These are phyloP conservation scores for Hypomyces perniciosus DNA, from an alignment of 2,329 filamentous ascomycete species.

Conservation along the genomic window DNA sequence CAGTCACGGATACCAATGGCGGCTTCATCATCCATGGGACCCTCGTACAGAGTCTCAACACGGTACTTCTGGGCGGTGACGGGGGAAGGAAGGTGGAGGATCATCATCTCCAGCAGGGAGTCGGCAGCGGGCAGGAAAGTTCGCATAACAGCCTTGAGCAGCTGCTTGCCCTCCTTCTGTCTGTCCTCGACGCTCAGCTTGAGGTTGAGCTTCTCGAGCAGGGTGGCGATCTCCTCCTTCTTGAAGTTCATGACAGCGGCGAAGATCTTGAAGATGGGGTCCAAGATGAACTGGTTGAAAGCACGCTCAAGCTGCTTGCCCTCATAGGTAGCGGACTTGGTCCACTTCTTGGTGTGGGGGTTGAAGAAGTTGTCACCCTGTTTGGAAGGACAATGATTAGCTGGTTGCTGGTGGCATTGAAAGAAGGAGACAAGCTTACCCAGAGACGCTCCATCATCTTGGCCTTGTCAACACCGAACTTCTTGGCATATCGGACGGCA, in stretches of 20 bases:
- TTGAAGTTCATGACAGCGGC: conserved; percentile 95
- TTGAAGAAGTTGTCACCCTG: conserved; percentile 96
- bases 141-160: conserved; percentile 97
- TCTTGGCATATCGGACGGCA: conserved; percentile 94
- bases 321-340: conserved; percentile 75
- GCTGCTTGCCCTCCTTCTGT: conserved; percentile 92
- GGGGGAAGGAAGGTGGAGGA: conserved; percentile 96
- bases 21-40: conserved; percentile 84
- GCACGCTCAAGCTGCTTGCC: conserved; percentile 92
- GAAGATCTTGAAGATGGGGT: conserved; percentile 99
- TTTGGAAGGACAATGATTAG: too few relatives aligned
- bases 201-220: conserved; percentile 90
- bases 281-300: conserved; percentile 99
- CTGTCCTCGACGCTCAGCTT: conserved; percentile 84
- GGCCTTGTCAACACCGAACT: conserved; percentile 98
- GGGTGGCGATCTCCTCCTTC: conserved; percentile 78
- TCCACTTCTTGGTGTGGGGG: conserved; percentile 99
- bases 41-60: conserved; percentile 98
- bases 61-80: conserved; percentile 95
- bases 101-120: conserved; percentile 99
- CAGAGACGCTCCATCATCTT: conserved; percentile 99
- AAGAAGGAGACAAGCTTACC: conserved; percentile 41
- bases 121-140: conserved; percentile 98
- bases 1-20: conserved; percentile 98
- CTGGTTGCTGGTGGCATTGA: background rate